These are phyloP conservation scores for Geranium incanum DNA, from an alignment of 441 rosid species.

Conservation along the genomic window DNA sequence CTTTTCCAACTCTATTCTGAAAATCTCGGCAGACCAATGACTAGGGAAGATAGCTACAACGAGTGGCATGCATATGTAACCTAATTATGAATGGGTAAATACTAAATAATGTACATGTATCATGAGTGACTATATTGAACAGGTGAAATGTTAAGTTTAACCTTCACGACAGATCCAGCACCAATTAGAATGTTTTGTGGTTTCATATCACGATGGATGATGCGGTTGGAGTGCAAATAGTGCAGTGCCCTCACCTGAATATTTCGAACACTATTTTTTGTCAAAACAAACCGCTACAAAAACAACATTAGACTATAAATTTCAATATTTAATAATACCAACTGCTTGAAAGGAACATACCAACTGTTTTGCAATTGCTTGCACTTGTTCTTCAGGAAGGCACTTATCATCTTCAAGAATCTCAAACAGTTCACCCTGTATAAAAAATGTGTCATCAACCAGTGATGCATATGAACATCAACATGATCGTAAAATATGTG, in stretches of 20 bases:
- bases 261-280: not conserved
- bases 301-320: not conserved
- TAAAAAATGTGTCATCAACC: conserved; percentile 14
- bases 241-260: conserved; percentile 83
- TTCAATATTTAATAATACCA: conserved; percentile 8
- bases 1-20: not conserved
- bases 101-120: not conserved
- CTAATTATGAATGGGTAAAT: not conserved
- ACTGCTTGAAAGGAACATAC: conserved; percentile 33
- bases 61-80: not conserved
- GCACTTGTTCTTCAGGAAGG: conserved; percentile 97
- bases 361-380: conserved; percentile 96
- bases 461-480: conserved; percentile 1
- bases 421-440: conserved; percentile 92
- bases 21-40: not conserved
- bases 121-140: not conserved
- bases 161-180: conserved; percentile 92
- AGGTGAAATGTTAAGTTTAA: conserved; percentile 20
- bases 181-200: conserved; percentile 97
- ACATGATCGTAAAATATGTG: no score
- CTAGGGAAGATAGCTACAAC: conserved; percentile 2
- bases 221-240: conserved; percentile 94
- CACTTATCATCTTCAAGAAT: conserved; percentile 94
- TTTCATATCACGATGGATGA: conserved; percentile 97
- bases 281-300: conserved; percentile 12